phyloP scores from a whole-genome alignment of 495 filamentous ascomycete species.

The Penicillium silybi region DNA sequence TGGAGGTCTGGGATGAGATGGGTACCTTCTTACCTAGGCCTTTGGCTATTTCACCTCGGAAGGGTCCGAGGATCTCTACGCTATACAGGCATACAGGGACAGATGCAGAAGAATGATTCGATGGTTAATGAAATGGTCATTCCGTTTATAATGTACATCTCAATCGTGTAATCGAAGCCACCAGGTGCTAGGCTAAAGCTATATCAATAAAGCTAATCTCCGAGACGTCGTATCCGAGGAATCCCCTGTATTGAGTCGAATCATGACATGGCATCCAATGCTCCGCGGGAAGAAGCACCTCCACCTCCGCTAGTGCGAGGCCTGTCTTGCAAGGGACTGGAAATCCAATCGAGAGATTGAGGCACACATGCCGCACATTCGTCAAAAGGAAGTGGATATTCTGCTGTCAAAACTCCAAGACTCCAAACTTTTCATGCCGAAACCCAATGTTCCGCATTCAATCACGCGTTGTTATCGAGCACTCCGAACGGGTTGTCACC shows the following conservation, averaged over 20 bases:
- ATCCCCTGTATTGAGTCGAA: neutral
- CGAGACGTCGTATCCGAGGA: neutral
- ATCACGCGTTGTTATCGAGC: conserved; percentile 28
- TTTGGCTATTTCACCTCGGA: too few species aligned
- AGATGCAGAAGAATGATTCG: neutral
- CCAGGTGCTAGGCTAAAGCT: neutral
- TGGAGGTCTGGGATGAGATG: neutral
- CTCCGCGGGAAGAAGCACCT: neutral
- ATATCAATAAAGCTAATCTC: conserved; percentile 1
- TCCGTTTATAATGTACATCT: conserved; percentile 15
- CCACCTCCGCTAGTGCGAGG: neutral
- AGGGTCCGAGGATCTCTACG: neutral
- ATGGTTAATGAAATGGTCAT: neutral
- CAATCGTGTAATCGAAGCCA: conserved; percentile 4
- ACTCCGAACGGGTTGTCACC: conserved; percentile 37
- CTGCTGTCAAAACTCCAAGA: conserved; percentile 5
- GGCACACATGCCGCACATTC: neutral
- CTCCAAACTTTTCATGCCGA: conserved; percentile 10
- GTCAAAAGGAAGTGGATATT: conserved; percentile 4
- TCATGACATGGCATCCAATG: neutral
- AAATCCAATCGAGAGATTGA: neutral
- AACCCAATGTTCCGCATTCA: conserved; percentile 3
- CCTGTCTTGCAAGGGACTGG: neutral
- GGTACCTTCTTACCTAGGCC: too few species aligned
- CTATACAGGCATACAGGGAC: neutral